phyloP scores from a whole-genome alignment of 1,284 basidiomycete genomes.

The Papiliotrema laurentii region DNA sequence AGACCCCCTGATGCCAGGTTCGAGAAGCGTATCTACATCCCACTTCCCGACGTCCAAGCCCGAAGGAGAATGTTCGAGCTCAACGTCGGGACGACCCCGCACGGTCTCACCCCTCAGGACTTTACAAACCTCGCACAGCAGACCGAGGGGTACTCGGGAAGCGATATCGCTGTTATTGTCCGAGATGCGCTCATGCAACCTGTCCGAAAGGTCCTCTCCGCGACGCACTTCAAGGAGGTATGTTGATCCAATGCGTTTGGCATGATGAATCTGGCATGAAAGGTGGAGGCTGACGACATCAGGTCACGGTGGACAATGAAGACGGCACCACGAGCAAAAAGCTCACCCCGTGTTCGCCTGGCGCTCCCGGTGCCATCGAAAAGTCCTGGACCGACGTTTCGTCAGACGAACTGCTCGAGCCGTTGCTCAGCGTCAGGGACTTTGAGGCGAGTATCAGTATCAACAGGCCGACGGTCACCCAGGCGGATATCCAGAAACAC shows the following conservation, averaged over 20 bases:
- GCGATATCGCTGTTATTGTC: constrained; percentile 92
- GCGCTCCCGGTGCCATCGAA: constrained; percentile 79
- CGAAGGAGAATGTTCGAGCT: constrained; percentile 93
- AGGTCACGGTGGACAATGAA: constrained; percentile 49
- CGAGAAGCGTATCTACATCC: constrained; percentile 98
- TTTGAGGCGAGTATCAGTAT: constrained; percentile 79
- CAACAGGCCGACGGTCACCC: constrained; percentile 83
- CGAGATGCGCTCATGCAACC: constrained; percentile 99
- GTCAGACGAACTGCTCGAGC: constrained; percentile 85
- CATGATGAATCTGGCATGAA: no score
- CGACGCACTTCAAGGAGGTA: constrained; percentile 85
- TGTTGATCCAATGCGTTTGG: no score
- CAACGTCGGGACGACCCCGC: constrained; percentile 90
- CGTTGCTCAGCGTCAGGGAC: constrained; percentile 70
- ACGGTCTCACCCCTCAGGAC: constrained; percentile 72
- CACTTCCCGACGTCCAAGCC: constrained; percentile 90
- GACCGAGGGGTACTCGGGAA: constrained; percentile 94
- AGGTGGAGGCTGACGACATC: not conserved
- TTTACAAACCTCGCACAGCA: constrained; percentile 74
- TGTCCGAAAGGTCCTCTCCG: constrained; percentile 89
- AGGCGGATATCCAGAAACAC: constrained; percentile 83
- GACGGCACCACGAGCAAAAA: constrained; percentile 62
- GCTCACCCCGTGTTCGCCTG: constrained; percentile 89
- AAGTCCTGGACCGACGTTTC: constrained; percentile 91
- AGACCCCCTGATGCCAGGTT: constrained; percentile 56